Conservation (phyloP, 2,329 filamentous ascomycete genomes). For the Juglanconis sp. region DNA sequence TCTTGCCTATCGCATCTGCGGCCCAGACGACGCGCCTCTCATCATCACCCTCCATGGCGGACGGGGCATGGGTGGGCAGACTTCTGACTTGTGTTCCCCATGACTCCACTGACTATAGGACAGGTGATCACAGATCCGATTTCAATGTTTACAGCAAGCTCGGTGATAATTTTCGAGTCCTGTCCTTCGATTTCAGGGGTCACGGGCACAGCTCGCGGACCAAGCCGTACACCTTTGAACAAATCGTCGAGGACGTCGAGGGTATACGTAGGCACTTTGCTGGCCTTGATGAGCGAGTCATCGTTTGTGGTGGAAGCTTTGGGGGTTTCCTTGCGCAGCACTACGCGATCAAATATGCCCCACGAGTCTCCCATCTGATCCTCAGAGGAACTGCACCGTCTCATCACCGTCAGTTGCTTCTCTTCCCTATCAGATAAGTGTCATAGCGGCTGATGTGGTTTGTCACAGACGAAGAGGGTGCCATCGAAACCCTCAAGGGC, state of each 20-base stretch:
- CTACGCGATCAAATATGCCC: conserved; percentile 35
- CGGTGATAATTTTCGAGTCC: conserved; percentile 26
- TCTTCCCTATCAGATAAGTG: neutral
- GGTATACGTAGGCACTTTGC: conserved; percentile 29
- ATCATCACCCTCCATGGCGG: conserved; percentile 37
- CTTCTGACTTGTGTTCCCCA: neutral
- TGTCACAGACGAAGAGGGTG: conserved; percentile 31
- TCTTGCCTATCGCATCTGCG: conserved; percentile 30
- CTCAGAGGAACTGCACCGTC: conserved; percentile 35
- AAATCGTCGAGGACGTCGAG: conserved; percentile 37
- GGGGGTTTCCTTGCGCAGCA: conserved; percentile 37
- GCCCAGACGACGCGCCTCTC: conserved; percentile 28
- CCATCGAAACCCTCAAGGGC: conserved; percentile 29
- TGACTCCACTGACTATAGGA: neutral
- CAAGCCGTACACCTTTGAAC: conserved; percentile 32
- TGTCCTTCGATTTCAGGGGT: conserved; percentile 36
- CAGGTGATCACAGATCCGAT: conserved; percentile 33
- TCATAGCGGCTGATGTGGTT: neutral
- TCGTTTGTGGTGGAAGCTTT: conserved; percentile 38
- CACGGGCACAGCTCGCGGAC: conserved; percentile 34
- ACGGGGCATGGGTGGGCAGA: conserved; percentile 29
- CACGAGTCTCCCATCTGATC: conserved; percentile 30
- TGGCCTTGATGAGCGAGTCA: conserved; percentile 22
- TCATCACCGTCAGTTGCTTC: conserved; percentile 29
- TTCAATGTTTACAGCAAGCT: conserved; percentile 31